Evolutionary conservation across 441 rosid genomes (phyloP).

Genomic region (Mallotus japonicus): DNA sequence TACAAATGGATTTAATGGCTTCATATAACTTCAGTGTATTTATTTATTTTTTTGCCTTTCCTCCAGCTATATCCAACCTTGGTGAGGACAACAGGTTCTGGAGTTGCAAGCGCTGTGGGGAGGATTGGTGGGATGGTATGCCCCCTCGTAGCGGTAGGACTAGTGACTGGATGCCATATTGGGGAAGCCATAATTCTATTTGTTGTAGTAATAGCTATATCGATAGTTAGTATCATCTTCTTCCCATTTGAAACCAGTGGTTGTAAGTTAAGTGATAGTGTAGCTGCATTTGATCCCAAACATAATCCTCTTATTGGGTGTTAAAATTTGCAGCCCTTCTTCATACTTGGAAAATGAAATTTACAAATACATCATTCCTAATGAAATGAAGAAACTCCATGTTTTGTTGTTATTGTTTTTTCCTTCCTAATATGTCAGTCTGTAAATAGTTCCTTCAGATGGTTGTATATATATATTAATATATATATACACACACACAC

Average conservation of each 20-base stretch:
- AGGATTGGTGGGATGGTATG: constrained; percentile 58
- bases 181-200: constrained; percentile 38
- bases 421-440: no score
- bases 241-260: constrained; percentile 63
- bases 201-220: constrained; percentile 31
- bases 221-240: constrained; percentile 33
- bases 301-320: neutral
- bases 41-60: neutral
- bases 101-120: constrained; percentile 49
- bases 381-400: neutral
- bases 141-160: constrained; percentile 52
- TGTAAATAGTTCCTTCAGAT: no score
- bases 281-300: constrained; percentile 14
- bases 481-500: no score
- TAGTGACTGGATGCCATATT: constrained; percentile 41
- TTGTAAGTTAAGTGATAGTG: constrained; percentile 39
- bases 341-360: no score
- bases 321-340: neutral
- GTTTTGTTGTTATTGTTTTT: no score
- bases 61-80: constrained; percentile 45
- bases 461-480: no score
- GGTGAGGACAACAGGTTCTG: constrained; percentile 46
- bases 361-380: neutral
- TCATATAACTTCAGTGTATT: no score
- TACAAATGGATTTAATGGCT: no score